phyloP scores from a whole-genome alignment of 139 green algal species.

The Trebouxia sp. region DNA sequence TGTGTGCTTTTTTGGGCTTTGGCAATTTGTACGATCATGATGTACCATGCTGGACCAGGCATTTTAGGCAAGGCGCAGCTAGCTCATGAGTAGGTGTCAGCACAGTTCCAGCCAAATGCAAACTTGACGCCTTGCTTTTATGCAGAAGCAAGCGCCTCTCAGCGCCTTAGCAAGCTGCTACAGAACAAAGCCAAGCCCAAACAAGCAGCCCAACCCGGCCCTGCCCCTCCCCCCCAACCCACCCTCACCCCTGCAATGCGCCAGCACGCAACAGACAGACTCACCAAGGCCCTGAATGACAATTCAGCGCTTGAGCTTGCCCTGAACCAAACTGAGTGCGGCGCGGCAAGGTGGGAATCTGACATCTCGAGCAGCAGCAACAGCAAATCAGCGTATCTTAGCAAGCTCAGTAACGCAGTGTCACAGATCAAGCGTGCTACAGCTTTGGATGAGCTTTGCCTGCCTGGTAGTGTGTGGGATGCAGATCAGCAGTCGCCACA shows the following conservation, averaged over 20 bases:
- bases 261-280: neutral
- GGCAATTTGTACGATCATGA: no score
- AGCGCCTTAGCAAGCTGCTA: neutral
- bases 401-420: constrained; percentile 3
- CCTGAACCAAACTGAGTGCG: neutral
- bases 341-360: neutral
- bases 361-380: neutral
- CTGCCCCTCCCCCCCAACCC: neutral
- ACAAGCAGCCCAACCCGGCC: constrained; percentile 1
- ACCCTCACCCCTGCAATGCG: neutral
- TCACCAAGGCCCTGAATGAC: neutral
- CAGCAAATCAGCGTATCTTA: constrained; percentile 14
- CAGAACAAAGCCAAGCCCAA: constrained; percentile 6
- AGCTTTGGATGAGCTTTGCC: neutral
- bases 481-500: neutral
- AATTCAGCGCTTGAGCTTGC: neutral
- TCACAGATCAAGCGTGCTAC: neutral
- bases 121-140: no score
- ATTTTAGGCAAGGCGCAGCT: no score
- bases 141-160: neutral
- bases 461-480: neutral
- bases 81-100: no score
- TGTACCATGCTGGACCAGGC: no score
- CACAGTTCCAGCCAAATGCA: no score
- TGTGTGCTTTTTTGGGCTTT: no score